phyloP scores from a whole-genome alignment of 108 stramenopile genomes.

The Pseudonitzschia multistriata region DNA sequence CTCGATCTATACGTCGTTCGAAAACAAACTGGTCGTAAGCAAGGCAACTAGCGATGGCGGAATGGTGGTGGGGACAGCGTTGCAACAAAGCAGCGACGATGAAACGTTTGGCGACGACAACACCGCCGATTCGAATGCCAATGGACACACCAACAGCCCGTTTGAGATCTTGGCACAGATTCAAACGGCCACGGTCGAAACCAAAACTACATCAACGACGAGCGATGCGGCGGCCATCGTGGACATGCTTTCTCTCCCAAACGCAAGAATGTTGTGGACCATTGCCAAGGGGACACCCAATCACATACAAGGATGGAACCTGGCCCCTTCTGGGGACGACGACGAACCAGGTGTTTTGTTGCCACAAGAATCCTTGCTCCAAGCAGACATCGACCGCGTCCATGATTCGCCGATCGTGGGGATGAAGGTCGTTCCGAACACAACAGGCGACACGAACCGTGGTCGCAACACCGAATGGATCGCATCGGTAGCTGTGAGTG shows the following conservation, averaged over 20 bases:
- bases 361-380: not conserved
- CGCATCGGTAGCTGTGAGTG: slow-evolving; percentile 7
- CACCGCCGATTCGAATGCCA: not conserved
- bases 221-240: slow-evolving; percentile 9
- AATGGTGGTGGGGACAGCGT: slow-evolving; percentile 5
- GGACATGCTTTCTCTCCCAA: slow-evolving; percentile 15
- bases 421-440: slow-evolving; percentile 6
- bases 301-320: not conserved
- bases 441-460: not conserved
- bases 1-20: slow-evolving; percentile 12
- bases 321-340: not conserved
- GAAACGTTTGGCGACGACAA: not conserved
- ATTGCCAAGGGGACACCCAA: slow-evolving; percentile 2
- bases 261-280: slow-evolving; percentile 2
- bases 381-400: not conserved
- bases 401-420: slow-evolving; percentile 17
- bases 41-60: slow-evolving; percentile 3
- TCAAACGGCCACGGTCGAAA: not conserved
- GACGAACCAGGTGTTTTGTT: not conserved
- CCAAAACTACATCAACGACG: not conserved
- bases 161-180: slow-evolving; percentile 23
- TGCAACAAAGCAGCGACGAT: slow-evolving; percentile 6
- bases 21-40: slow-evolving; percentile 14
- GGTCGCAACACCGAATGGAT: not conserved
- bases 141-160: not conserved